Evolutionary conservation across 345 rosid species (phyloP).

Genomic region (Eucalyptus pauciflora): DNA sequence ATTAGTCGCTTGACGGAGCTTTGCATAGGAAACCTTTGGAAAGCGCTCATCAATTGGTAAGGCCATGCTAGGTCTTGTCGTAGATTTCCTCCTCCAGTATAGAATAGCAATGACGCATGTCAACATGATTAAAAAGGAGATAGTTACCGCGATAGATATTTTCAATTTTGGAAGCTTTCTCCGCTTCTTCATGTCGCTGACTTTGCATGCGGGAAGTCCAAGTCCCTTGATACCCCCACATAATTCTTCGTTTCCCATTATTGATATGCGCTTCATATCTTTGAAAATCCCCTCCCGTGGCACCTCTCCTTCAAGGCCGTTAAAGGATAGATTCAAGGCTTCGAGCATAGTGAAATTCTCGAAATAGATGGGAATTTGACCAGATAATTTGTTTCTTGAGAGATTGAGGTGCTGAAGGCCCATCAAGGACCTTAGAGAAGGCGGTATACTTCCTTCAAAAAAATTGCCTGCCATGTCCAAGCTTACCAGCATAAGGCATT

Average conservation of each 20-base stretch:
- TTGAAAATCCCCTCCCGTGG: not conserved
- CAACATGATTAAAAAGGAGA: not conserved
- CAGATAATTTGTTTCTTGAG: not conserved
- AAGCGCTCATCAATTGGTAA: not conserved
- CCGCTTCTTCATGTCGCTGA: not conserved
- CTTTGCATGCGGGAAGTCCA: not conserved
- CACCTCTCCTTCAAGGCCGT: not conserved
- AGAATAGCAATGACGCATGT: not conserved
- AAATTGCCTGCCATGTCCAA: not conserved
- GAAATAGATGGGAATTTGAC: not conserved
- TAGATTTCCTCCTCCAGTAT: not conserved
- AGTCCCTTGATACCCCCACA: not conserved
- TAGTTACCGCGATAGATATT: not conserved
- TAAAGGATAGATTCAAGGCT: not conserved
- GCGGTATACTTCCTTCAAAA: not conserved
- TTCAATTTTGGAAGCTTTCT: not conserved
- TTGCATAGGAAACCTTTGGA: not conserved
- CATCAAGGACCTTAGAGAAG: not conserved
- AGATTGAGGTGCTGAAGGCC: not conserved
- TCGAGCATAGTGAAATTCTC: not conserved
- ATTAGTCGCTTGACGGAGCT: not conserved
- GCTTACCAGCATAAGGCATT: not conserved
- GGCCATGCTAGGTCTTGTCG: fast-evolving
- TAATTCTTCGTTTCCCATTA: not conserved
- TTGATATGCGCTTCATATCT: not conserved